Evolutionary conservation across 2,329 filamentous ascomycete species (phyloP), one percentile per base, ranked within the genome.

Genomic region (Alternaria solani): DNA sequence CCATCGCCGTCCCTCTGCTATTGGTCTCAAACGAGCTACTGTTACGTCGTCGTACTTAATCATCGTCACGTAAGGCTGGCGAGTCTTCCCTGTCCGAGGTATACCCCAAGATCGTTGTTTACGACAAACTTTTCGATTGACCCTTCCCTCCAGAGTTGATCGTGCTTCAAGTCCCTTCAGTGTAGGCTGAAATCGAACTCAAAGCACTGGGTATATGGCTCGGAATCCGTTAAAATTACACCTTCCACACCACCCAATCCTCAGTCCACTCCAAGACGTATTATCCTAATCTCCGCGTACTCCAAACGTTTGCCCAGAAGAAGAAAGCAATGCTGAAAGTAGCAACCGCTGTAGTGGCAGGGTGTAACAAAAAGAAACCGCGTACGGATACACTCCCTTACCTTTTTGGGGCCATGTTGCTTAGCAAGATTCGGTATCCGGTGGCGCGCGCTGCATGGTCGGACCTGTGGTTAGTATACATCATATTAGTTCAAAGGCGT

Each of bases 201-300:
- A 26, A 57, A 39, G 43, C 58, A 52, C 36, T 51, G 58, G 58
- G 58, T 61, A 61, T 61, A 57, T 57, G 23, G 58, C 46, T 25
- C 34, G 32, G 42, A 48, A 46, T 42, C 32, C 54, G 48, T 48
- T 18, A 5, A 42, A 41, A 49, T 20, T n/a, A 44, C 28, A 46
- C 42, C 12, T 44, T 43, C 28, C 30, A 32, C 12, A 14, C 30
- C 30, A 16, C 26, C 47, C 23, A 5, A 47, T 48, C 20, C 25
- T 20, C 14, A 26, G 20, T 12, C 59, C 60, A 28, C 48, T 30
- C 14, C 49, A 41, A 39, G 30, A 41, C 43, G 16, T 38, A 14
- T n/a, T 34, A 18, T 14, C 30, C 12, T 38, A 28, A 16, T 9
- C 39, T 7, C 16, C 28, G 25, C 52, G 5, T 41, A 26, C 46